Conservation (phyloP, 805 yeast genomes). For the Candida succiphila region DNA sequence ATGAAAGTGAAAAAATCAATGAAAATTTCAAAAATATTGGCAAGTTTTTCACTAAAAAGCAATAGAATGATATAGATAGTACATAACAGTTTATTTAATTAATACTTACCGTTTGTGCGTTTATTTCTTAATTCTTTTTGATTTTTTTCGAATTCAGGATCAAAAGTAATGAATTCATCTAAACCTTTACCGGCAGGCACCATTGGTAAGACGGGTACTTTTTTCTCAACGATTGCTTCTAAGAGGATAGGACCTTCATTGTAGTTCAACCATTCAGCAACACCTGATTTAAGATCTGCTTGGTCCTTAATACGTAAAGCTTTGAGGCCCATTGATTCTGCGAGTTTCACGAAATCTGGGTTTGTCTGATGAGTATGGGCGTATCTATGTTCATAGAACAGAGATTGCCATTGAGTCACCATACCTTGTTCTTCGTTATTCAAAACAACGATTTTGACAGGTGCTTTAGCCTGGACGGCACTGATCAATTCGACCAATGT, state of each 20-base stretch:
- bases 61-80: background rate
- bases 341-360: slow-evolving; percentile 88
- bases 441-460: slow-evolving; percentile 79
- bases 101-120: slow-evolving; percentile 69
- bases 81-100: too few species aligned
- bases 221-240: slow-evolving; percentile 85
- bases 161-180: slow-evolving; percentile 85
- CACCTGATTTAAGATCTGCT: slow-evolving; percentile 48
- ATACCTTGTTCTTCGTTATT: slow-evolving; percentile 99
- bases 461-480: slow-evolving; percentile 89
- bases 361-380: slow-evolving; percentile 96
- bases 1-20: slow-evolving; percentile 62
- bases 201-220: slow-evolving; percentile 96
- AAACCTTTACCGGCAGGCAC: slow-evolving; percentile 94
- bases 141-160: slow-evolving; percentile 68
- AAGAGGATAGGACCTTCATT: slow-evolving; percentile 77
- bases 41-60: slow-evolving; percentile 29
- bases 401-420: slow-evolving; percentile 99
- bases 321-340: slow-evolving; percentile 88
- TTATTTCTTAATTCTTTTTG: slow-evolving; percentile 56
- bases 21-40: slow-evolving; percentile 60
- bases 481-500: slow-evolving; percentile 86
- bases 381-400: slow-evolving; percentile 93
- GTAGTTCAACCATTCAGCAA: slow-evolving; percentile 62
- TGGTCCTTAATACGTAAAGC: slow-evolving; percentile 68